These are phyloP conservation scores for Nicotiana obtusifolia DNA, from an alignment of 257 asterid species.

Conservation along the genomic window DNA sequence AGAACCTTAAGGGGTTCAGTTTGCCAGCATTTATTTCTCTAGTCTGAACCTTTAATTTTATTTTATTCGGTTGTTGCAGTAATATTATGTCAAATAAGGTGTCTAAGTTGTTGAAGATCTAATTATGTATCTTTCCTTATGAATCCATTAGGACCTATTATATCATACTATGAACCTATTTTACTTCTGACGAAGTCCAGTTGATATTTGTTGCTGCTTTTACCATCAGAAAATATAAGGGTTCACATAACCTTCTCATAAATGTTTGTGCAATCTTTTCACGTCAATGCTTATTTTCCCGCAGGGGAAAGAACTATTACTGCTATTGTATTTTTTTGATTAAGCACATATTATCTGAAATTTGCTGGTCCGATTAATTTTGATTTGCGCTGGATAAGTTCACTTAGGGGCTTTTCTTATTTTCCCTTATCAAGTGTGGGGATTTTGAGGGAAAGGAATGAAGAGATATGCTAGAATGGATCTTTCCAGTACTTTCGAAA, in stretches of 20 bases:
- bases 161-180: background rate
- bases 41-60: background rate
- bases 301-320: no score
- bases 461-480: no score
- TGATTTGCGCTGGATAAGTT: no score
- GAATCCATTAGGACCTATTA: background rate
- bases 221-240: background rate
- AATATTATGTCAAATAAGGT: background rate
- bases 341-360: background rate
- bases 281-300: no score
- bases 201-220: background rate
- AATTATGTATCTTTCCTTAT: background rate
- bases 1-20: background rate
- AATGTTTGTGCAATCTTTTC: background rate
- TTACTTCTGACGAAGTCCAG: background rate
- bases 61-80: background rate
- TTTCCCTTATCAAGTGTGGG: background rate
- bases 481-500: background rate
- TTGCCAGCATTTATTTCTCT: background rate
- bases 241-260: background rate
- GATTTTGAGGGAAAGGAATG: background rate
- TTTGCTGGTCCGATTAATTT: background rate
- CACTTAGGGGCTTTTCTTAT: background rate
- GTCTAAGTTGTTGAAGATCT: background rate
- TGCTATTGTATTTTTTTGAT: background rate